Percentiles rank a stretch among this genome's conserved stretches.
phyloP scores from a whole-genome alignment of 2,329 filamentous ascomycete genomes.

The Trichoderma pleuroti region DNA sequence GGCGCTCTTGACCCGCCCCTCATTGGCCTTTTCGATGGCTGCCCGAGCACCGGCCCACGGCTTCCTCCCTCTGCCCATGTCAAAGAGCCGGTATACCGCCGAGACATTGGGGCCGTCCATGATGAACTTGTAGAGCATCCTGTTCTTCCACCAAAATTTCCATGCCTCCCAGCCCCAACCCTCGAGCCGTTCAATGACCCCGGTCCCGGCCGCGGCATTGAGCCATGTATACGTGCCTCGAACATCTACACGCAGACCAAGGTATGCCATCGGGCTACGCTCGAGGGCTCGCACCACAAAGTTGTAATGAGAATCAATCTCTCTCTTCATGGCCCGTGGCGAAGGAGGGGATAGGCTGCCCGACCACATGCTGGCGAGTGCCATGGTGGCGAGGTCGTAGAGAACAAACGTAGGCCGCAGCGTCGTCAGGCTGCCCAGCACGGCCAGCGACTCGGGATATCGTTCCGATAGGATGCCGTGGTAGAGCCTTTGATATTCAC shows the following conservation, averaged over 20 bases:
- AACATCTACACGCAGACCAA: conserved; percentile 26
- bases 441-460: conserved; percentile 32
- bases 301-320: conserved; percentile 31
- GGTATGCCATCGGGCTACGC: conserved; percentile 26
- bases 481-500: conserved; percentile 30
- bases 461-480: conserved; percentile 32
- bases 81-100: conserved; percentile 41
- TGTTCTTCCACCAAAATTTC: conserved; percentile 42
- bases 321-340: conserved; percentile 24
- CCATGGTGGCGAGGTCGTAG: conserved; percentile 32
- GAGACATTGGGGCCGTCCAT: conserved; percentile 39
- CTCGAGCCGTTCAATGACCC: conserved; percentile 37
- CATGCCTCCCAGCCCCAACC: conserved; percentile 40
- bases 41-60: conserved; percentile 39
- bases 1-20: conserved; percentile 22
- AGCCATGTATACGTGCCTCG: conserved; percentile 34
- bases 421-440: conserved; percentile 27
- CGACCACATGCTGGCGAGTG: conserved; percentile 29
- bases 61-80: conserved; percentile 37
- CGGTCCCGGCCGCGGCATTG: conserved; percentile 42
- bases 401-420: conserved; percentile 29
- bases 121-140: conserved; percentile 38
- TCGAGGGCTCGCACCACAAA: conserved; percentile 24
- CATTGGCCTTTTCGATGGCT: conserved; percentile 30
- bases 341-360: conserved; percentile 24